These are phyloP conservation scores for Corynespora cassiicola DNA, from an alignment of 2,329 filamentous ascomycete species.

Conservation along the genomic window DNA sequence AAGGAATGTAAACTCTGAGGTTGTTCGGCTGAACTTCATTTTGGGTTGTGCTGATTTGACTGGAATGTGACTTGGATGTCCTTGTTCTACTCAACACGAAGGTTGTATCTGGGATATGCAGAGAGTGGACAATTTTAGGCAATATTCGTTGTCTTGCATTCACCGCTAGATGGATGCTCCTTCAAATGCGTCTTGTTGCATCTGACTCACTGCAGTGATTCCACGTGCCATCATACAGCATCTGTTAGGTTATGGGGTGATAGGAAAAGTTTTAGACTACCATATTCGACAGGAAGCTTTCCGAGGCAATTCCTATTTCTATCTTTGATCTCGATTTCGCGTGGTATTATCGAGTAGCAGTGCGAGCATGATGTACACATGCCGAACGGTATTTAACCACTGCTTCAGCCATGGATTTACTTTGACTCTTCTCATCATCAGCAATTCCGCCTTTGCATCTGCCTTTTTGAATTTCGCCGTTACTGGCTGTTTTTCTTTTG, in stretches of 20 bases:
- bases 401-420: not conserved
- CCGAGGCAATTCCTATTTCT: not conserved
- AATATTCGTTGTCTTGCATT: too few species aligned
- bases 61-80: too few species aligned
- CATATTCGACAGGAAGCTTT: conserved; percentile 10
- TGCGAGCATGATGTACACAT: conserved; percentile 11
- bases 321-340: conserved; percentile 4
- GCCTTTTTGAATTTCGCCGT: not conserved
- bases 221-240: not conserved
- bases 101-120: too few species aligned
- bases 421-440: conserved; percentile 1
- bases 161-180: too few species aligned
- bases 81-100: too few species aligned
- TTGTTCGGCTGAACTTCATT: too few species aligned
- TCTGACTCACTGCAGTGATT: not conserved
- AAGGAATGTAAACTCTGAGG: too few species aligned
- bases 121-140: too few species aligned
- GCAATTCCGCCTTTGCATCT: not conserved
- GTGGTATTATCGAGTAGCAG: not conserved
- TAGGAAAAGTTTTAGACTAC: conserved; percentile 12
- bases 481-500: not conserved
- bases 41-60: too few species aligned
- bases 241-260: conserved; percentile 1
- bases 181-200: too few species aligned
- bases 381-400: conserved; percentile 4